Evolutionary conservation across 768 basidiomycete species (phyloP).

Genomic region (Agaricus subrufescens): DNA sequence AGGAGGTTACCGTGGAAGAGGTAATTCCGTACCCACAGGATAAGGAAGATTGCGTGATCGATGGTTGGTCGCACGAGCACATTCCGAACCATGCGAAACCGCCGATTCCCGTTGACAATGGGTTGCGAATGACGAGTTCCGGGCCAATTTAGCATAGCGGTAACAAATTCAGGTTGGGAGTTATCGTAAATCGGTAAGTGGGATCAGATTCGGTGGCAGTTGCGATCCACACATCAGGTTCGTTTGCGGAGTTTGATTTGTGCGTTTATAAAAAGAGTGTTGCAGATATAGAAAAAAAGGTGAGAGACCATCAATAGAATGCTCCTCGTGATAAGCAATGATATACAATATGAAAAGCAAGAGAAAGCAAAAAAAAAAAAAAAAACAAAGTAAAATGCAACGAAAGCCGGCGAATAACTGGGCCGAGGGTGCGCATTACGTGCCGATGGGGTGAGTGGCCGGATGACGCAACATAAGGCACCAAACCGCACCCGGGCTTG

Average conservation of each 20-base stretch:
- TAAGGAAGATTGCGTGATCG: too few relatives aligned
- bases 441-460: not conserved
- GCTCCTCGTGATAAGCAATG: conserved; percentile 6
- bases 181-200: not conserved
- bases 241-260: conserved; percentile 8
- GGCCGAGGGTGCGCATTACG: not conserved
- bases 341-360: conserved; percentile 1
- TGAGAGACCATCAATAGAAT: conserved; percentile 6
- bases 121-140: too few relatives aligned
- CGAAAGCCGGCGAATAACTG: not conserved
- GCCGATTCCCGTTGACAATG: too few relatives aligned
- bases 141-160: too few relatives aligned
- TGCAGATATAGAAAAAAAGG: conserved; percentile 4
- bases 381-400: not conserved
- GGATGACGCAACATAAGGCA: not conserved
- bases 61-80: too few relatives aligned
- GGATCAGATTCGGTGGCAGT: too few relatives aligned
- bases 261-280: not conserved
- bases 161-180: not conserved
- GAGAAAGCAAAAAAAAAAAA: not conserved
- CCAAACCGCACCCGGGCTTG: not conserved
- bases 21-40: too few relatives aligned
- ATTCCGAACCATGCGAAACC: too few relatives aligned
- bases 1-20: too few relatives aligned
- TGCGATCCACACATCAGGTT: not conserved